Evolutionary conservation across 192 early-diverging fungal genomes (phyloP), one percentile per base, ranked within the genome.

Genomic region (Geosiphon pyriformis): DNA sequence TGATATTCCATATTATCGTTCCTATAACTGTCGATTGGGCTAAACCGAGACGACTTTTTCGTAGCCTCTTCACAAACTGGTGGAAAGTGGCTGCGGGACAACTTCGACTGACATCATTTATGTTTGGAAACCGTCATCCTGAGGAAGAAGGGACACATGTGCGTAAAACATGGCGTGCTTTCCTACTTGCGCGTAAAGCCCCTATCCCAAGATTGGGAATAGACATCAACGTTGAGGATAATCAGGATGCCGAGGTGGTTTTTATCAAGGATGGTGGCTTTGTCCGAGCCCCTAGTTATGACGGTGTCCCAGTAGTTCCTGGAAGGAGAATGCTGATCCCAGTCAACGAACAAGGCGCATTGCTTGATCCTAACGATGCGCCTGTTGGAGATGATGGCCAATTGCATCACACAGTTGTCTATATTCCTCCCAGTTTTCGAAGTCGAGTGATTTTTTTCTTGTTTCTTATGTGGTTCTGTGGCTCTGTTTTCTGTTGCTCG

Each of bases 231-330:
- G 66, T 65, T 33, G 70, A 83, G 1, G 74, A 84, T 37, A 62
- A 69, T 61, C 75, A 68, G 23, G 70, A 81, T 51, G 78, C 63
- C 17, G 76, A 72, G 4, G 75, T 85, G 10, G 71, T 60, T n/a
- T 89, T 90, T 70, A 75, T 73, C 30, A 80, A 78, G 4, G 78
- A 85, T 70, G 92, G 80, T 4, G 77, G 81, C 18, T 84, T 88
- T 67, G 71, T 92, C 64, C 85, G 95, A 20, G 95, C 88, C 3
- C 96, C 96, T 1, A 88, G 90, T 26, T 74, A 83, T 27, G 94
- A 99, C 69, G 86, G 85, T 4, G 83, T 96, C 18, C 85, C 91
- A 25, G 83, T 96, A 2, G 82, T 92, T 49, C 90, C 87, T 20
- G 85, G 86, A 12, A 80, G 88, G 3, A 73, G 80, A 33, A 93